A percentile compares a stretch with the other conserved stretches of the same genome.
phyloP scores from a whole-genome alignment of 2,329 filamentous ascomycete genomes.

The Neurospora sp. region DNA sequence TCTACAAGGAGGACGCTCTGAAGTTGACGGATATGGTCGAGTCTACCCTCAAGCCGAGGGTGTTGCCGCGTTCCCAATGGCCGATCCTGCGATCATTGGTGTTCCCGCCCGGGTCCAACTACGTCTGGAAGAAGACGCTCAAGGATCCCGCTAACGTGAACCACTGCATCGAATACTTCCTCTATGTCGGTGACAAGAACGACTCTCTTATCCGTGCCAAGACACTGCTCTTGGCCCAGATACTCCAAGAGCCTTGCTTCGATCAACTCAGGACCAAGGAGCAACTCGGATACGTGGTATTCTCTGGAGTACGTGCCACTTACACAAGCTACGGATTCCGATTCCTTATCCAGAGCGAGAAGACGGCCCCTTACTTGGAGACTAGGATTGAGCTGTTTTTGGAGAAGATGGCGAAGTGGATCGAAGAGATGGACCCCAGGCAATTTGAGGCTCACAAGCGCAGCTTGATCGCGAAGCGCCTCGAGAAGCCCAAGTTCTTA shows the following conservation, averaged over 20 bases:
- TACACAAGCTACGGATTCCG: slow-evolving; percentile 77
- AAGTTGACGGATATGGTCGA: slow-evolving; percentile 78
- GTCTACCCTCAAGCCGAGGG: slow-evolving; percentile 62
- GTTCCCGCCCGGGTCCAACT: slow-evolving; percentile 72
- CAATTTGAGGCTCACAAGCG: slow-evolving; percentile 89
- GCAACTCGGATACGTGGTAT: slow-evolving; percentile 94
- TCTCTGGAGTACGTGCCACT: slow-evolving; percentile 63
- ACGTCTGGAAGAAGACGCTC: slow-evolving; percentile 68
- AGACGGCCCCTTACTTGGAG: slow-evolving; percentile 74
- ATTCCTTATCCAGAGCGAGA: slow-evolving; percentile 89
- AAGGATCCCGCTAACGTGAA: slow-evolving; percentile 86
- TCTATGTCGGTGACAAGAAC: slow-evolving; percentile 59
- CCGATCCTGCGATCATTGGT: slow-evolving; percentile 67
- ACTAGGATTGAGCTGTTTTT: slow-evolving; percentile 82
- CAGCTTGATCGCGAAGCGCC: slow-evolving; percentile 73
- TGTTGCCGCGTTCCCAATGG: slow-evolving; percentile 70
- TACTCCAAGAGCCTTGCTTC: slow-evolving; percentile 88
- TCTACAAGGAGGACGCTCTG: slow-evolving; percentile 88
- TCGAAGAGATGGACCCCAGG: slow-evolving; percentile 67
- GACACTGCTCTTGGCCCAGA: slow-evolving; percentile 73
- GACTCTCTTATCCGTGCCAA: slow-evolving; percentile 66
- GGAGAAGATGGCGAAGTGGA: slow-evolving; percentile 49
- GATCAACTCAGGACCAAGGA: slow-evolving; percentile 94
- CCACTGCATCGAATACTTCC: slow-evolving; percentile 71
- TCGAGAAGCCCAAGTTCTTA: slow-evolving; percentile 90